Evolutionary conservation across 2,329 filamentous ascomycete genomes (phyloP), one percentile per base, ranked within the genome.

Genomic region (Penicillium sp.): DNA sequence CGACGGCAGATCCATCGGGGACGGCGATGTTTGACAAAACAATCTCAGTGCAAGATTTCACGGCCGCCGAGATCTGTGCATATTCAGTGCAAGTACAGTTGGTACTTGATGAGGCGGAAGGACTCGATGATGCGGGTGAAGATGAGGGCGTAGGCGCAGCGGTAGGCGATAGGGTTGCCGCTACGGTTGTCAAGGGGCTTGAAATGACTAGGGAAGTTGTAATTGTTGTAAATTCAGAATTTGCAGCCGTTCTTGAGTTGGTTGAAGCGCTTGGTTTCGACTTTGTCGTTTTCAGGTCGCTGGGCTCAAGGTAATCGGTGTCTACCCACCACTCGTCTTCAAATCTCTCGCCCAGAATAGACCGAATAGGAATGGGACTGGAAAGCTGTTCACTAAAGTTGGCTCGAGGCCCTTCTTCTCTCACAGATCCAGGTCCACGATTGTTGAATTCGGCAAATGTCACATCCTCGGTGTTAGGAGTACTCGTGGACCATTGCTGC

Each of bases 401-500:
- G 5, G 64, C 69, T 53, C 48, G 64, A 61, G 18, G 51, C 60
- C 37, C 50, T 38, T 33, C 56, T 11, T 42, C 29, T 6, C 12
- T 18, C 29, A 42, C 27, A 24, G 66, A 59, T 28, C 68, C 68
- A n/a, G 66, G 63, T 1, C 68, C 68, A 36, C 50, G 63, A 45
- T 71, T 71, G 33, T 63, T 58, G 42, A 69, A 70, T 39, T 71
- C 68, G 5, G 59, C 63, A 33, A 68, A 63, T 3, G 55, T 52
- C 1, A 65, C 64, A 36, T 52, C 50, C 26, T 54, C 52, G 1
- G 58, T 66, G 27, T 60, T 55, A 0, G 62, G 62, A 12, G 50
- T 57, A 12, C 57, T 60, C 9, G 53, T 59, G n/a, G 55, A 61
- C 62, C 62, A 65, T 32, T 56, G 45, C 9, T 59, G 45, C 63